phyloP scores from a whole-genome alignment of 306 rosid genomes.

The Lathyrus aphaca region DNA sequence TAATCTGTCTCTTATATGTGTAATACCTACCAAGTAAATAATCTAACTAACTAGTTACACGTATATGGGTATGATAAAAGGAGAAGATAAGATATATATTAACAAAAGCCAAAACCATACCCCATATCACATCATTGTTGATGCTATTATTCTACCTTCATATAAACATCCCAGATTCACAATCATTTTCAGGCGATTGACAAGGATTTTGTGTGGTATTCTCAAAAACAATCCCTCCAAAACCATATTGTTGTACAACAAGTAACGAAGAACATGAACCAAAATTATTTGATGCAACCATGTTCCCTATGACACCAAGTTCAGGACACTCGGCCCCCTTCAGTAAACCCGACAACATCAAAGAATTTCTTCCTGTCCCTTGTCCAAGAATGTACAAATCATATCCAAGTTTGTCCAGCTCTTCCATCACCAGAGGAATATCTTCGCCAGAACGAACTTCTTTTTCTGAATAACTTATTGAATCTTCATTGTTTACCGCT shows the following conservation, averaged over 20 bases:
- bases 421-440: constrained; percentile 27
- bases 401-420: constrained; percentile 39
- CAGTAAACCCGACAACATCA: constrained; percentile 19
- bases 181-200: background rate
- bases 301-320: constrained; percentile 59
- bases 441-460: constrained; percentile 41
- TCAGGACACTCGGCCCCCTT: constrained; percentile 55
- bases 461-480: constrained; percentile 41
- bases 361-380: constrained; percentile 38
- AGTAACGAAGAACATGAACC: constrained; percentile 42
- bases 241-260: constrained; percentile 44
- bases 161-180: background rate
- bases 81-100: too few relatives aligned
- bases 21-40: too few relatives aligned
- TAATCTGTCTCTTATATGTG: too few relatives aligned
- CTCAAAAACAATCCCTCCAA: constrained; percentile 39
- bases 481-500: constrained; percentile 34
- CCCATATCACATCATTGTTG: background rate
- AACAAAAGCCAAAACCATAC: background rate
- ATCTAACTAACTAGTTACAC: too few relatives aligned
- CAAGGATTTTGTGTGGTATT: background rate
- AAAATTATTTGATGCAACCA: constrained; percentile 48
- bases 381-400: constrained; percentile 57
- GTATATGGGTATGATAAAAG: too few relatives aligned
- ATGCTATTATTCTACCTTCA: constrained; percentile 20